phyloP scores from a whole-genome alignment of 2,329 filamentous ascomycete species.

The Colletotrichum orbiculare region DNA sequence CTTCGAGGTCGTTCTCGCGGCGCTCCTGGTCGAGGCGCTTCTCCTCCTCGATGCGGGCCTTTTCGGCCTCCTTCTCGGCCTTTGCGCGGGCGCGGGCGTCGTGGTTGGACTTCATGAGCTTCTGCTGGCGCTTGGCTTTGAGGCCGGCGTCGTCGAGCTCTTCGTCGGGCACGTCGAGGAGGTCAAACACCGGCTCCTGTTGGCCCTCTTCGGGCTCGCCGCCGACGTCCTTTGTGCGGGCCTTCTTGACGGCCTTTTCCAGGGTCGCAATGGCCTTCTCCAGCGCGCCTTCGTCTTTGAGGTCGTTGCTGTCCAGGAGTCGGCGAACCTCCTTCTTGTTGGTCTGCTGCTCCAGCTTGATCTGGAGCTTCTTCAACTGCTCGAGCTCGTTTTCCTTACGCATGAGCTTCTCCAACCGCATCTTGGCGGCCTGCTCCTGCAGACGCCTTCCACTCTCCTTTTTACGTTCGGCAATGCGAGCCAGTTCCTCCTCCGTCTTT shows the following conservation, averaged over 20 bases:
- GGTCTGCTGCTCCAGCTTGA: conserved; percentile 71
- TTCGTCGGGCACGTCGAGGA: conserved; percentile 90
- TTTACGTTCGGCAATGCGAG: conserved; percentile 89
- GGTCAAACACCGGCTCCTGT: conserved; percentile 85
- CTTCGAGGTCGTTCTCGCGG: conserved; percentile 84
- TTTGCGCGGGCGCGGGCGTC: conserved; percentile 95
- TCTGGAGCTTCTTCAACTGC: conserved; percentile 88
- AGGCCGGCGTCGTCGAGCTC: conserved; percentile 90
- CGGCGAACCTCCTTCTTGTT: conserved; percentile 93
- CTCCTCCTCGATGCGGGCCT: conserved; percentile 84
- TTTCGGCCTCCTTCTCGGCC: conserved; percentile 93
- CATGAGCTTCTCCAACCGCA: conserved; percentile 94
- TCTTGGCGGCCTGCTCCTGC: conserved; percentile 96
- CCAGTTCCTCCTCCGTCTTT: conserved; percentile 95
- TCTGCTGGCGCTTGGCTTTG: conserved; percentile 93
- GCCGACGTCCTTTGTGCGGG: conserved; percentile 92
- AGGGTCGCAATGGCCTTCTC: conserved; percentile 89
- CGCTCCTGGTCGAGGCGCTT: conserved; percentile 85
- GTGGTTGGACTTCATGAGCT: conserved; percentile 92
- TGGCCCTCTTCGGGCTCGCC: conserved; percentile 82
- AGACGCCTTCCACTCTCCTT: conserved; percentile 92
- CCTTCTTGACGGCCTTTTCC: conserved; percentile 88
- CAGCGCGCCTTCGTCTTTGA: conserved; percentile 89
- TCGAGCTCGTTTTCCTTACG: conserved; percentile 96
- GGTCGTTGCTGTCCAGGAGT: conserved; percentile 87